Conservation (phyloP, 345 rosid genomes). For the Murraya paniculata region DNA sequence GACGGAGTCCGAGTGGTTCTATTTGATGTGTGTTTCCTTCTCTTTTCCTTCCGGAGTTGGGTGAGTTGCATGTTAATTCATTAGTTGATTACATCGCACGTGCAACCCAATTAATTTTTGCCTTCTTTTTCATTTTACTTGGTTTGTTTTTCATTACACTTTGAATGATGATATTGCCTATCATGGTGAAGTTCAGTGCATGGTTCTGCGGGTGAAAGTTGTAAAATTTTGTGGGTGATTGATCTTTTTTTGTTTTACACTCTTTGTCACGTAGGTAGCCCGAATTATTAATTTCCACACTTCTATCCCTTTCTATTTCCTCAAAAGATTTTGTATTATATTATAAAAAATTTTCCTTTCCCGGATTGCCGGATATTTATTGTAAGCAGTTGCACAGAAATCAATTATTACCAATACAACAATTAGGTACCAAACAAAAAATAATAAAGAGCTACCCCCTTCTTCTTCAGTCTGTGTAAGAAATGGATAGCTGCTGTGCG, state of each 20-base stretch:
- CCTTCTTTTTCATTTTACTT: slow-evolving; percentile 1
- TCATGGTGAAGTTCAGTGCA: slow-evolving; percentile 17
- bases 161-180: slow-evolving; percentile 14
- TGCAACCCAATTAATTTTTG: neutral
- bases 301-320: neutral
- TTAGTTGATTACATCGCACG: too few species aligned
- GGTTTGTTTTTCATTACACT: neutral
- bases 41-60: slow-evolving; percentile 77
- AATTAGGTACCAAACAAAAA: slow-evolving; percentile 13
- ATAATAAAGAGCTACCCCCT: slow-evolving; percentile 1
- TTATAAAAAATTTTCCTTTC: slow-evolving; percentile 15
- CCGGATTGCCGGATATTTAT: slow-evolving; percentile 16
- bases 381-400: slow-evolving; percentile 12
- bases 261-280: slow-evolving; percentile 22
- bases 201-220: slow-evolving; percentile 18
- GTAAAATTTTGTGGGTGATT: slow-evolving; percentile 13
- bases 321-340: neutral
- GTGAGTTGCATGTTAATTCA: slow-evolving; percentile 37
- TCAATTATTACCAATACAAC: slow-evolving; percentile 22
- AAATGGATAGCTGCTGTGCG: neutral
- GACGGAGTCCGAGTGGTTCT: slow-evolving; percentile 97
- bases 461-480: slow-evolving; percentile 1
- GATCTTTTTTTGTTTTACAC: slow-evolving; percentile 21
- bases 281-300: neutral
- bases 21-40: slow-evolving; percentile 95